Evolutionary conservation across 768 basidiomycete genomes (phyloP).

Genomic region (Hortiboletus flavorubellus): DNA sequence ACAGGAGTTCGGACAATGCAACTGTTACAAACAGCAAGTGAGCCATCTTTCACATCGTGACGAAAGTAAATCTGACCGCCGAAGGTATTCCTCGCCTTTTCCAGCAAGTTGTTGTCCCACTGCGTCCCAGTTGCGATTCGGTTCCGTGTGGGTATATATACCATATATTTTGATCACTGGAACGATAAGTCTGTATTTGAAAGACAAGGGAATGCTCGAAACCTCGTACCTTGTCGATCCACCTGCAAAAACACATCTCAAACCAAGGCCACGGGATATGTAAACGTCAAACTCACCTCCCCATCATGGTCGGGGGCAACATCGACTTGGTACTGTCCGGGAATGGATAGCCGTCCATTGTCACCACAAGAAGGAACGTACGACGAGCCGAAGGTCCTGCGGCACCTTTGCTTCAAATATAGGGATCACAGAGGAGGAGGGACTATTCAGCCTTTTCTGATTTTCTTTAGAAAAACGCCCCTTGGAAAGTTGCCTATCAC

Average conservation of each 20-base stretch:
- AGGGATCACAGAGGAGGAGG: conserved; percentile 41
- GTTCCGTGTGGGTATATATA: conserved; percentile 28
- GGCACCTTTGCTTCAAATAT: conserved; percentile 67
- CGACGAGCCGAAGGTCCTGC: conserved; percentile 50
- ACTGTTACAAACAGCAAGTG: conserved; percentile 24
- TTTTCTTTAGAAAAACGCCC: conserved; percentile 70
- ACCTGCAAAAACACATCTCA: conserved; percentile 26
- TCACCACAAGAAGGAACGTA: conserved; percentile 24
- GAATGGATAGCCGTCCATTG: not conserved
- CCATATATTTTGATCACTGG: conserved; percentile 49
- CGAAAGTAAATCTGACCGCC: too few relatives aligned
- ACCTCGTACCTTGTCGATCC: conserved; percentile 38
- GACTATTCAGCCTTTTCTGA: conserved; percentile 54
- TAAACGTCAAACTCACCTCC: conserved; percentile 17
- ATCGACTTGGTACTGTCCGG: conserved; percentile 46
- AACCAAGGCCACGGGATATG: not conserved
- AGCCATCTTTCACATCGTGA: not conserved
- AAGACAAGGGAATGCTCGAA: not conserved
- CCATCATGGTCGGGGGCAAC: conserved; percentile 39
- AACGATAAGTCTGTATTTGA: not conserved
- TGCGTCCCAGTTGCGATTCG: too few relatives aligned
- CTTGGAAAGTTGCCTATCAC: conserved; percentile 41
- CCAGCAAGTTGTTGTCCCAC: too few relatives aligned
- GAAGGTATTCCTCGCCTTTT: too few relatives aligned
- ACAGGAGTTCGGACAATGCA: conserved; percentile 43